phyloP scores from a whole-genome alignment of 2,329 filamentous ascomycete genomes.

The Pseudogymnoascus sp. region DNA sequence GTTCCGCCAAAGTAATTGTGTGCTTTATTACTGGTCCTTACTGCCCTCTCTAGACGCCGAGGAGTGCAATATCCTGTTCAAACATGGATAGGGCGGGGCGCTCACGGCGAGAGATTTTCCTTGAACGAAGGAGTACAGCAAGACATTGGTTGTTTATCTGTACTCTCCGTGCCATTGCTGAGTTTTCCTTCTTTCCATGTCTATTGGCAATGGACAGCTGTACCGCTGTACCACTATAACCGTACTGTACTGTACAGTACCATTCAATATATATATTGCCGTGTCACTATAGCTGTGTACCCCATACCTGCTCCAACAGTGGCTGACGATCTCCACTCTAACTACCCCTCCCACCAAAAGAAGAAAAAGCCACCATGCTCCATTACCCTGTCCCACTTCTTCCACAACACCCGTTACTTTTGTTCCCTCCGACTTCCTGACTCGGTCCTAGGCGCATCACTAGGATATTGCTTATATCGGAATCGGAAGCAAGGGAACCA shows the following conservation, averaged over 20 bases:
- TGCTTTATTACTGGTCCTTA: background rate
- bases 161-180: background rate
- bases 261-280: background rate
- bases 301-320: background rate
- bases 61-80: background rate
- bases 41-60: background rate
- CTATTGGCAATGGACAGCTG: background rate
- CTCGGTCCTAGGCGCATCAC: background rate
- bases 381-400: background rate
- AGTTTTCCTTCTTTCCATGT: background rate
- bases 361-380: background rate
- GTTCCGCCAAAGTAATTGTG: background rate
- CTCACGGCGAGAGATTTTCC: background rate
- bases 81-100: background rate
- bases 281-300: background rate
- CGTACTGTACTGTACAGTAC: background rate
- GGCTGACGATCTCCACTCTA: background rate
- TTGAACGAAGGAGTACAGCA: background rate
- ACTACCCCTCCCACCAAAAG: background rate
- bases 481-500: background rate
- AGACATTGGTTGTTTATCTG: background rate
- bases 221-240: background rate
- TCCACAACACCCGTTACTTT: background rate
- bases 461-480: background rate
- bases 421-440: slow-evolving; percentile 3